Base-by-base conservation (phyloP, 2,329 filamentous ascomycete genomes). In the Graphiopsis chlorocephala region DNA sequence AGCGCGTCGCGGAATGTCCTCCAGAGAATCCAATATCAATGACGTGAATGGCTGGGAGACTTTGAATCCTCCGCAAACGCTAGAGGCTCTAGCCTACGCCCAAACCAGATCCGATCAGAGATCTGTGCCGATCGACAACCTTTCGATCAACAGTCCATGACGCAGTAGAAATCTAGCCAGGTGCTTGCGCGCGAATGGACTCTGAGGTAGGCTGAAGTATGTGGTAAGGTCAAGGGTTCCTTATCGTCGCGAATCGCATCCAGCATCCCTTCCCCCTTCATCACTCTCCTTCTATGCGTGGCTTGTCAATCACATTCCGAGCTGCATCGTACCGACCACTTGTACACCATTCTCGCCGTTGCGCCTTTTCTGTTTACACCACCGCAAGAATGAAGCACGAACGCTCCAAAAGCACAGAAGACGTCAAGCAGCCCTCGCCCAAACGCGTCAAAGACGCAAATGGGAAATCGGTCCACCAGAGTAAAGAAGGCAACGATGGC, bases 371-470 rank as follows among this genome's bases (percentile, higher is more conserved):
- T 38, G 26, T 10, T 52, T 45, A 45, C n/a, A 26, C 2, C 31
- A 17, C 53, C 7, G 62, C 55, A 23, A 38, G 2, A 2, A 64
- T 64, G 62, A 64, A 64, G 47, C 62, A 64, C 53, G 45, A 58
- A n/a, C 62, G 62, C 62, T 64, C 62, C 8, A 45, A 58, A 47
- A 64, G 62, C 55, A 28, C 62, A 14, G 68, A 72, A 42, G 64
- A 68, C 35, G 69, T 63, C 20, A 81, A 82, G 67, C 81, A 82
- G 67, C 81, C 82, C 1, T 77, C 77, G 8, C 80, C 78, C 2
- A 83, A 83, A 72, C 78, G 80, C 45, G 81, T 81, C 17, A 84
- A 83, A 70, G 74, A 83, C 66, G 75, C 83, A 53, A 81, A 83
- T 59, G 55, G 55, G 5, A 58, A 58, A 11, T 33, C 45, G 11